Conservation (phyloP, 345 rosid species). For the Ricinus communis region DNA sequence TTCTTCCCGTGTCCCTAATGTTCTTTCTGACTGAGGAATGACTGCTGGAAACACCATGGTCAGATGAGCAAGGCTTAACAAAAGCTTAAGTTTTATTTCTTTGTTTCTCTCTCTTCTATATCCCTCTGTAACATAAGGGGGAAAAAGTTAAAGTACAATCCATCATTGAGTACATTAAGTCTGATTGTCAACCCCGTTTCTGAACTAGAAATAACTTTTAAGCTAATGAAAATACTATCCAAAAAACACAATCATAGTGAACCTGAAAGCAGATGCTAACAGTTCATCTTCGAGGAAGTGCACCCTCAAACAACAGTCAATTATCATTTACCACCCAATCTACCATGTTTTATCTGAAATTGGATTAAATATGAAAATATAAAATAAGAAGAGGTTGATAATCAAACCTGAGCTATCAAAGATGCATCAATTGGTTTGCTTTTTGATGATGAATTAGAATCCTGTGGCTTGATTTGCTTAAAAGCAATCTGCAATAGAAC, state of each 20-base stretch:
- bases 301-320: neutral
- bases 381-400: constrained; percentile 6
- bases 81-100: neutral
- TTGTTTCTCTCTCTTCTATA: neutral
- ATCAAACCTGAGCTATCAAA: constrained; percentile 77
- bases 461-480: constrained; percentile 57
- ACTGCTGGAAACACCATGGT: neutral
- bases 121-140: neutral
- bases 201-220: neutral
- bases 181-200: neutral
- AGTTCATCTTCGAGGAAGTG: too few relatives aligned
- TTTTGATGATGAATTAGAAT: constrained; percentile 46
- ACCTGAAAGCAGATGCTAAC: neutral
- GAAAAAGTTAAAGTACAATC: neutral
- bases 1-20: neutral
- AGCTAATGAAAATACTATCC: neutral
- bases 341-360: neutral
- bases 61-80: neutral
- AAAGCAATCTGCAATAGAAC: constrained; percentile 46
- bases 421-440: constrained; percentile 60
- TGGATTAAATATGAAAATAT: neutral
- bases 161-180: neutral
- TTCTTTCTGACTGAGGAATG: neutral
- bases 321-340: neutral
- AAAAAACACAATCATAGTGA: neutral